Evolutionary conservation across 2,329 filamentous ascomycete species (phyloP), one percentile per base, ranked within the genome.

Genomic region (Cordyceps farinosa): DNA sequence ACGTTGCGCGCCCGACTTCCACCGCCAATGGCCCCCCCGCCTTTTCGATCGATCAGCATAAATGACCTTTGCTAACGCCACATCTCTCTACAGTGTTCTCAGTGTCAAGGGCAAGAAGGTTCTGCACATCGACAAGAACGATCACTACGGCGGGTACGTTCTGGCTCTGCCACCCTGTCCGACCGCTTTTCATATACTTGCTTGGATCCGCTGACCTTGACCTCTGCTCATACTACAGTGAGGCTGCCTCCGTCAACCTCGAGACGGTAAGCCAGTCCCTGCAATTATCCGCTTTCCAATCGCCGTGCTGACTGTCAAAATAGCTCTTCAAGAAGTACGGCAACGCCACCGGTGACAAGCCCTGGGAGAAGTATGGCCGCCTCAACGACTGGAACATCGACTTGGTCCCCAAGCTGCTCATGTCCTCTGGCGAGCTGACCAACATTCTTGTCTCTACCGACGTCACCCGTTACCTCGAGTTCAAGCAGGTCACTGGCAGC

Each of bases 311-410:
- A 55, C 62, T 47, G 54, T 38, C 51, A 62, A 60, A 63, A 66
- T 65, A 96, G 92, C 90, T 99, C 71, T 98, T 96, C 86, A 96
- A 95, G 83, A 96, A 93, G 78, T 96, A 97, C 78, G 91, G 91
- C 76, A 95, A 95, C 82, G 76, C 84, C 66, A 91, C 90, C 70
- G 89, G 92, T 74, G 91, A 38, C n/a, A 48, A 97, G 83, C 93
- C 94, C 69, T 98, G 95, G 95, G 94, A 96, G 84, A 93, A 97
- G 79, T 98, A 97, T 77, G 94, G 94, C 71, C 90, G 95, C 65
- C 83, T 88, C 76, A 97, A 97, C 80, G 94, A 98, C 85, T 99
- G 95, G 95, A 98, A 97, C 84, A 96, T 99, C 78, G 96, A 99
- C 76, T 86, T 99, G 66, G 93, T 99, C 55, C 94, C 95, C 70